A percentile compares a stretch with the other conserved stretches of the same genome.
These are phyloP conservation scores for Irpex sp. DNA, from an alignment of 1,284 basidiomycete genomes.

Conservation along the genomic window DNA sequence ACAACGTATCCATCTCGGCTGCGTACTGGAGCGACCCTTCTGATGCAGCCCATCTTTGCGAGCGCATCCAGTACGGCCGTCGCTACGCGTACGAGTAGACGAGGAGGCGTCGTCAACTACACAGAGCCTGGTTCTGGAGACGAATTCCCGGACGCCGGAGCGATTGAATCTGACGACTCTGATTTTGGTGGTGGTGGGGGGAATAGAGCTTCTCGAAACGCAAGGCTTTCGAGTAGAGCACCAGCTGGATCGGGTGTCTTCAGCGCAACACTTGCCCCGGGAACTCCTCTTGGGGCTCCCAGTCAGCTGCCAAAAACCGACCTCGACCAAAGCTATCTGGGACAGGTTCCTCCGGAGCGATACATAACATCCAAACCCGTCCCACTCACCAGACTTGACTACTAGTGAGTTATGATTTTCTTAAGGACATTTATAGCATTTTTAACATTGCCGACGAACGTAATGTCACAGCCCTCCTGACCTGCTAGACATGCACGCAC, in stretches of 20 bases:
- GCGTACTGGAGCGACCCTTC: conserved; percentile 85
- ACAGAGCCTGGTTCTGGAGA: conserved; percentile 84
- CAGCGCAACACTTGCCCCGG: conserved; percentile 19
- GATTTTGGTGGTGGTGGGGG: conserved; percentile 57
- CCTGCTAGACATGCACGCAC: conserved; percentile 61
- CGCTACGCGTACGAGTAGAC: conserved; percentile 43
- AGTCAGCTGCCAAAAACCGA: conserved; percentile 46
- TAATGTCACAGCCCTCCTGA: conserved; percentile 52
- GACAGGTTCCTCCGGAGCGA: conserved; percentile 77
- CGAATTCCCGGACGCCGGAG: conserved; percentile 74
- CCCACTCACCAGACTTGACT: conserved; percentile 61
- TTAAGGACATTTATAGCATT: not conserved
- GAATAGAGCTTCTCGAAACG: conserved; percentile 38
- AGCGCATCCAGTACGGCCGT: conserved; percentile 29
- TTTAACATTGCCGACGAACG: not conserved
- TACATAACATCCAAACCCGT: conserved; percentile 67
- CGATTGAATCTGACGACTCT: conserved; percentile 73
- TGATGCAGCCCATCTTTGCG: conserved; percentile 85
- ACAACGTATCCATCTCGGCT: conserved; percentile 91
- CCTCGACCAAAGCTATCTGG: conserved; percentile 86
- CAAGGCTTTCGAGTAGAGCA: conserved; percentile 31
- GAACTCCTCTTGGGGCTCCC: conserved; percentile 8
- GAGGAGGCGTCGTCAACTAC: conserved; percentile 79
- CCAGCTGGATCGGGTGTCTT: conserved; percentile 35
- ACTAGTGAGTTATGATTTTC: conserved; percentile 22